A percentile compares a stretch with the other conserved stretches of the same genome.
These are phyloP conservation scores for Lentinus tigrinus DNA, from an alignment of 768 basidiomycete species.

Conservation along the genomic window DNA sequence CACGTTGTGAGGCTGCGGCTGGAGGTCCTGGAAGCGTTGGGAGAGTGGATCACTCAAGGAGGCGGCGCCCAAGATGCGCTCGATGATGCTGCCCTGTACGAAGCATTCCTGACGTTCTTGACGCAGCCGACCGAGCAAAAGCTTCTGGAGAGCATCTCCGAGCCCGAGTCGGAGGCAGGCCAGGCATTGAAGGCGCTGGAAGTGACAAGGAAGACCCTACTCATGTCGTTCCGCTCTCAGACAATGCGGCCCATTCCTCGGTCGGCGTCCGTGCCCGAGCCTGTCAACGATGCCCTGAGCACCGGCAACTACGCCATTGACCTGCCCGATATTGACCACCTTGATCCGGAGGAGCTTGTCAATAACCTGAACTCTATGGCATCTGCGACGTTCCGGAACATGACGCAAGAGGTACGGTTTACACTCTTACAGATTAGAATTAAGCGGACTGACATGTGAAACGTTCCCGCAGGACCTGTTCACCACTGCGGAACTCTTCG, in stretches of 20 bases:
- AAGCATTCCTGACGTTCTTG: constrained; percentile 60
- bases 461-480: constrained; percentile 61
- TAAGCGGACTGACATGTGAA: constrained; percentile 3
- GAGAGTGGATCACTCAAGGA: constrained; percentile 71
- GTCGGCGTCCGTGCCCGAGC: not conserved
- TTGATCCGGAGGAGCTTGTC: constrained; percentile 56
- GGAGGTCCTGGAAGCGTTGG: constrained; percentile 63
- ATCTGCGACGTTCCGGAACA: constrained; percentile 68
- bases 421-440: not conserved
- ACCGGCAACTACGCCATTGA: constrained; percentile 20
- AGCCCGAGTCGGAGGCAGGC: constrained; percentile 5
- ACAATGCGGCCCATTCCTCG: constrained; percentile 52
- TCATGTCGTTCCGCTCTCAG: constrained; percentile 49
- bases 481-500: constrained; percentile 72
- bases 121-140: constrained; percentile 52
- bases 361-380: constrained; percentile 78
- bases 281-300: not conserved
- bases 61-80: constrained; percentile 79
- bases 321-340: constrained; percentile 26
- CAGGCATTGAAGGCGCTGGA: constrained; percentile 30
- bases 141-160: constrained; percentile 24
- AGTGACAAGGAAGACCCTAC: constrained; percentile 41
- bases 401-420: constrained; percentile 66
- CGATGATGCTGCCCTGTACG: constrained; percentile 66
- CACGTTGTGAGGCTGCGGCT: constrained; percentile 51